Base-by-base conservation (phyloP, 805 yeast genomes). In the Candida orba region DNA sequence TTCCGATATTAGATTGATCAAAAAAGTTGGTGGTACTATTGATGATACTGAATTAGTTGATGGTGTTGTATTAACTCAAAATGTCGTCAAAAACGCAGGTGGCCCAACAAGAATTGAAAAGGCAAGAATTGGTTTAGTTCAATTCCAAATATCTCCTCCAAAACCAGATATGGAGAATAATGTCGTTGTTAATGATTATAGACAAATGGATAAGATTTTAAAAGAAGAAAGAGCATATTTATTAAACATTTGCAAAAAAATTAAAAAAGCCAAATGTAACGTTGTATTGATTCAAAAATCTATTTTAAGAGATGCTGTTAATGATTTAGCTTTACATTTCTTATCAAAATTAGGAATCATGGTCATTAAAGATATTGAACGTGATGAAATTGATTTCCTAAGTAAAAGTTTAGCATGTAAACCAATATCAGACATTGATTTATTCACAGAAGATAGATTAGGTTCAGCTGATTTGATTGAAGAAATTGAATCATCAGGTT, bases 201-300 rank as follows among this genome's bases (percentile, higher is more conserved):
- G 99, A 67, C 99, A 93, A 68, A 93, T 93, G 99, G 99, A 93
- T 67, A 93, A 91, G 70, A 93, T 93, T 55, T 73, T 93, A 62
- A 93, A 95, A 62, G 99, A 93, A 68, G 99, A 93, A 73, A 82
- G 99, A 63, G 93, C 96, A 25, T 93, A 93, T 63, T 70, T 93
- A 59, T 76, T 93, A 62, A 91, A 91, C 64, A 85, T 93, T 62
- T 90, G 96, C 72, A 93, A 93, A 67, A 88, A 87, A 63, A 88
- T 93, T 68, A 93, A 95, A 63, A 93, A 93, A 74, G 84, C 97
- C 52, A 93, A 90, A 67, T 93, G 99, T 82, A 80, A 68, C 69
- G 67, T 50, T 85, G 85, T 68, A 84, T 88, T 56, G 89, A 84
- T 52, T 75, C 99, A 98, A 23, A 98, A 93, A 67, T 95, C 88